phyloP scores from a whole-genome alignment of 73 alveolate genomes.

The Blepharisma stoltei region DNA sequence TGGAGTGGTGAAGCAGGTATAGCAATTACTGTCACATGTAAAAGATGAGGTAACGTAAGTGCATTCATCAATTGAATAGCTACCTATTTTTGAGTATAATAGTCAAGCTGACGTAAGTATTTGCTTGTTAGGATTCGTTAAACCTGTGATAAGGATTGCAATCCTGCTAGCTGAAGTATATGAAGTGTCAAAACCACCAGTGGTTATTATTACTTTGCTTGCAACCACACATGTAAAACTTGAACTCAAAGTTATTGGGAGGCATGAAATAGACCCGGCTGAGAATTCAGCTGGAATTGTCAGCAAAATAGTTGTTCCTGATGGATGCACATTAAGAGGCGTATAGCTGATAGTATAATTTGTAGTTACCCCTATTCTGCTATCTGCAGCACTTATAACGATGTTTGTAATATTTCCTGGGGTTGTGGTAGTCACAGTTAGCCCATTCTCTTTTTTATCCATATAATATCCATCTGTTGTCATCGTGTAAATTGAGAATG shows the following conservation, averaged over 20 bases:
- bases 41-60: neutral
- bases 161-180: neutral
- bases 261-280: neutral
- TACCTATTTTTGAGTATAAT: neutral
- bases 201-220: neutral
- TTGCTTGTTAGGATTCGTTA: neutral
- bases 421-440: neutral
- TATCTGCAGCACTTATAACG: neutral
- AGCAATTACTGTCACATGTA: neutral
- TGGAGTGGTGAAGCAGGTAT: neutral
- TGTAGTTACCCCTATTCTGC: neutral
- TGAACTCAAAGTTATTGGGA: neutral
- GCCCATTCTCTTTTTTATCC: constrained; percentile 17
- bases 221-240: neutral
- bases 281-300: constrained; percentile 15
- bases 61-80: constrained; percentile 12
- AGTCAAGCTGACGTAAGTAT: neutral
- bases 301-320: neutral
- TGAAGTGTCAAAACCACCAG: neutral
- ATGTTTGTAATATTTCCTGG: constrained; percentile 8
- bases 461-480: constrained; percentile 8
- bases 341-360: constrained; percentile 10
- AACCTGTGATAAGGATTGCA: neutral
- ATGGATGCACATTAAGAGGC: constrained; percentile 13
- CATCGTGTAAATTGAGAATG: neutral